A percentile compares a stretch with the other conserved stretches of the same genome.
phyloP scores from a whole-genome alignment of 2,329 filamentous ascomycete genomes.

The Exutisphaerella laricina region DNA sequence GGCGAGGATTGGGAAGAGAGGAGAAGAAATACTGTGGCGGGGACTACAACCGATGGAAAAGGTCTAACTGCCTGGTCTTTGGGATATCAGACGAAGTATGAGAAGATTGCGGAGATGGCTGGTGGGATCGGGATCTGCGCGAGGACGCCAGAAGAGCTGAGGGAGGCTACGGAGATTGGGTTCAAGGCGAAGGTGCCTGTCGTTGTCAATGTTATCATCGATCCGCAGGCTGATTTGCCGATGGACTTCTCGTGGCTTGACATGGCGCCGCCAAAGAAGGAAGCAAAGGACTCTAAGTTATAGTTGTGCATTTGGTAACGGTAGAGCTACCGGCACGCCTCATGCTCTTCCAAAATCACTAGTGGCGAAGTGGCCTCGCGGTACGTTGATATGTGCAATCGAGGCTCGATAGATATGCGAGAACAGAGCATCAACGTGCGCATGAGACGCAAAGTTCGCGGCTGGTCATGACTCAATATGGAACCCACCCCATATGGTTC shows the following conservation, averaged over 20 bases:
- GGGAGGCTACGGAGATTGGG: constrained; percentile 46
- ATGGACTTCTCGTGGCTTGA: constrained; percentile 31
- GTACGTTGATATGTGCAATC: too few species aligned
- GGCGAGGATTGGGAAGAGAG: constrained; percentile 42
- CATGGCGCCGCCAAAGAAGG: constrained; percentile 26
- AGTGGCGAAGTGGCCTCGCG: too few species aligned
- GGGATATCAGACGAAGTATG: constrained; percentile 51
- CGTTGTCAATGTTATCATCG: constrained; percentile 53
- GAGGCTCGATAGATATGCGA: too few species aligned
- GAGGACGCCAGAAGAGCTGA: constrained; percentile 48
- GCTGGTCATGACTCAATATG: too few species aligned
- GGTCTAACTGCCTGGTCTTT: constrained; percentile 45
- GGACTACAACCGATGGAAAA: constrained; percentile 34
- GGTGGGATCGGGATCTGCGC: constrained; percentile 51
- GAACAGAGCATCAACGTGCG: too few species aligned
- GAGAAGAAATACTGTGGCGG: constrained; percentile 38
- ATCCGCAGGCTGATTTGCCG: constrained; percentile 29
- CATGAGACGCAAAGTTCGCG: too few species aligned
- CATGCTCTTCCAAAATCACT: too few species aligned
- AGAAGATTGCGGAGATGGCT: constrained; percentile 51
- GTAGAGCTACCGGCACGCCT: too few species aligned
- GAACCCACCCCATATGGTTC: too few species aligned
- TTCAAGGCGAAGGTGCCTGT: constrained; percentile 46
- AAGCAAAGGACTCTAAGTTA: constrained; percentile 13
- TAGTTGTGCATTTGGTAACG: too few species aligned